phyloP scores from a whole-genome alignment of 2,329 filamentous ascomycete species.

The Zarea fungicola region DNA sequence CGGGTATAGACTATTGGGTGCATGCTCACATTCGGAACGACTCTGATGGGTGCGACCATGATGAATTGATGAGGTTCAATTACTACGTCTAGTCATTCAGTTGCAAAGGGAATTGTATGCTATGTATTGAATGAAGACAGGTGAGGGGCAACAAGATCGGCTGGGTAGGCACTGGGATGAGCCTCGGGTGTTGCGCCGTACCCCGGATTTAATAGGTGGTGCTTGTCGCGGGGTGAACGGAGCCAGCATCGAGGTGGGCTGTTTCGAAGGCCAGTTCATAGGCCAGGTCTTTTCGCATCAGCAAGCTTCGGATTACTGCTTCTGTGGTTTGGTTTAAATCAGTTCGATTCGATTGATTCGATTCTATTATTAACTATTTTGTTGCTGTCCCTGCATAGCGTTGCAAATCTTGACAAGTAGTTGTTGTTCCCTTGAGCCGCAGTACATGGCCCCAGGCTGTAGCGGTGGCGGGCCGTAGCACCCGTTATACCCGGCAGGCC shows the following conservation, averaged over 20 bases:
- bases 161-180: neutral
- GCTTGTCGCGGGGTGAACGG: constrained; percentile 1
- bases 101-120: neutral
- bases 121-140: neutral
- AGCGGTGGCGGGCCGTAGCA: neutral
- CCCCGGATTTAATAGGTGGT: constrained; percentile 10
- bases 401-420: too few species aligned
- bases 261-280: neutral
- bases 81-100: too few species aligned
- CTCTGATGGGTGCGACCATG: constrained; percentile 23
- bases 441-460: too few species aligned
- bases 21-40: constrained; percentile 29
- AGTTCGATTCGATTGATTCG: too few species aligned
- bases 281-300: neutral
- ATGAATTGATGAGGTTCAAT: neutral
- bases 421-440: too few species aligned
- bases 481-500: constrained; percentile 9
- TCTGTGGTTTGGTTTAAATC: too few species aligned
- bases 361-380: neutral
- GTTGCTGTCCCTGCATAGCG: neutral
- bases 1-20: neutral
- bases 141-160: constrained; percentile 1
- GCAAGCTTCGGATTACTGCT: neutral
- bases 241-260: neutral
- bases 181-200: constrained; percentile 13